These are phyloP conservation scores for Populus alba DNA, from an alignment of 345 rosid species.

Conservation along the genomic window DNA sequence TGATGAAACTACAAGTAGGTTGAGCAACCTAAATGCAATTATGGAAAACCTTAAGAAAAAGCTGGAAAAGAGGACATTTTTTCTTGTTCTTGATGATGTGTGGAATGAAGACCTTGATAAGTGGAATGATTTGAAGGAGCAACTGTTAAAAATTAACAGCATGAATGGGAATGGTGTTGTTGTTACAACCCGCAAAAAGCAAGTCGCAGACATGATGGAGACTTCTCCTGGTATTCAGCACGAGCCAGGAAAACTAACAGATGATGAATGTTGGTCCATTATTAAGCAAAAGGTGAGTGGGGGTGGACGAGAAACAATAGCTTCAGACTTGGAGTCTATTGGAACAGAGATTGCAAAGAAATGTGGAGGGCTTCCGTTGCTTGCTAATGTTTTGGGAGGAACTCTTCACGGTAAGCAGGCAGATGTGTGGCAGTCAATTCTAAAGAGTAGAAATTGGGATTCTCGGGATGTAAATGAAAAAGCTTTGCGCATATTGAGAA, in stretches of 20 bases:
- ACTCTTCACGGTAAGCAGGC: not conserved
- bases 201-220: constrained; percentile 9
- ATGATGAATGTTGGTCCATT: constrained; percentile 22
- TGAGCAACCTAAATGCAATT: too few species aligned
- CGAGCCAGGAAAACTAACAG: not conserved
- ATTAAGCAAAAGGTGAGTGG: constrained; percentile 2
- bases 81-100: constrained; percentile 26
- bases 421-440: constrained; percentile 9
- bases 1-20: too few species aligned
- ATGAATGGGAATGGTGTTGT: constrained; percentile 8
- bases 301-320: not conserved
- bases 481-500: not conserved
- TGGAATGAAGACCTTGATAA: constrained; percentile 10
- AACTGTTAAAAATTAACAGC: not conserved
- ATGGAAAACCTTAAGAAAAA: too few species aligned
- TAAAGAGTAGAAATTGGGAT: constrained; percentile 3
- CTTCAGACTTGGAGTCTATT: constrained; percentile 8
- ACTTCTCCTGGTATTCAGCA: not conserved
- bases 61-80: not conserved
- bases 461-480: not conserved
- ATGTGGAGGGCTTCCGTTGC: constrained; percentile 25
- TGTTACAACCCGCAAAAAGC: constrained; percentile 15
- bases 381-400: constrained; percentile 13
- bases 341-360: constrained; percentile 18
- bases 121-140: constrained; percentile 9